phyloP scores from a whole-genome alignment of 805 yeast genomes.

The Cyberlindnera veronae region DNA sequence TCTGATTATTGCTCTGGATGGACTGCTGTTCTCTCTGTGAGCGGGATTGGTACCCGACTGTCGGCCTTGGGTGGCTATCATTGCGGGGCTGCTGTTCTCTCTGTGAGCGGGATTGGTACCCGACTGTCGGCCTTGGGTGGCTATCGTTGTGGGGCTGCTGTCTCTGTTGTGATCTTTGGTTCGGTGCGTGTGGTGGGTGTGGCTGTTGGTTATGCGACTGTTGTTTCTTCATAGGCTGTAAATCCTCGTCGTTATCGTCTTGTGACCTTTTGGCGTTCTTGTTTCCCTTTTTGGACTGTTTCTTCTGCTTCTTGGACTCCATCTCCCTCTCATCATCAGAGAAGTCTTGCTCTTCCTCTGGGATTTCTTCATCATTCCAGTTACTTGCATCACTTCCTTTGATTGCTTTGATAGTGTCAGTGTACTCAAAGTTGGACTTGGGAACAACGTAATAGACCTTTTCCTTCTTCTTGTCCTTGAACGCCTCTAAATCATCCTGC shows the following conservation, averaged over 20 bases:
- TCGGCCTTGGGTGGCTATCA: constrained; percentile 4
- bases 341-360: constrained; percentile 90
- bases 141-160: constrained; percentile 10
- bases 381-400: constrained; percentile 96
- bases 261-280: constrained; percentile 20
- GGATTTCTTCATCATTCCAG: constrained; percentile 89
- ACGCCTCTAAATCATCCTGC: constrained; percentile 45
- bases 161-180: not conserved
- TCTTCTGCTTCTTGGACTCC: constrained; percentile 60
- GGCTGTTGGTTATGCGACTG: not conserved
- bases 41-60: constrained; percentile 10
- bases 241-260: constrained; percentile 5
- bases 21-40: constrained; percentile 16
- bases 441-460: constrained; percentile 76
- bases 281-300: constrained; percentile 40
- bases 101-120: constrained; percentile 13
- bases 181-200: not conserved
- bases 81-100: constrained; percentile 10
- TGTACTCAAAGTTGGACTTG: constrained; percentile 72
- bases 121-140: constrained; percentile 1
- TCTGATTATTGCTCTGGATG: too few species aligned
- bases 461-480: constrained; percentile 46
- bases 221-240: constrained; percentile 1
- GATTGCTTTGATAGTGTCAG: constrained; percentile 61
- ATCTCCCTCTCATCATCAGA: constrained; percentile 92